phyloP scores from a whole-genome alignment of 306 rosid genomes.

The Vigna mungo region DNA sequence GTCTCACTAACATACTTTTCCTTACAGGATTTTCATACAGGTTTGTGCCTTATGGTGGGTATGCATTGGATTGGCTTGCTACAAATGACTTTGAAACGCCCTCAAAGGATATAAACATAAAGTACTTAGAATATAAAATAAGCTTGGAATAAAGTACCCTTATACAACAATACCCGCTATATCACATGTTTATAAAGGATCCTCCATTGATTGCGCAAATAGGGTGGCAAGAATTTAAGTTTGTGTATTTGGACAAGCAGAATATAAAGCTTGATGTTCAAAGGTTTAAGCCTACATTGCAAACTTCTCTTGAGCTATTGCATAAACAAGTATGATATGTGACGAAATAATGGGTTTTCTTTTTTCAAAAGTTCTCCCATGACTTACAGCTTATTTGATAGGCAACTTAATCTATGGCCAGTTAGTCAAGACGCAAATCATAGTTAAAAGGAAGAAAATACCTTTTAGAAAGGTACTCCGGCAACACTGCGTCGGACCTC shows the following conservation, averaged over 20 bases:
- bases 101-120: slow-evolving; percentile 70
- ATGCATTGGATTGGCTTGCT: slow-evolving; percentile 67
- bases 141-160: slow-evolving; percentile 72
- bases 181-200: slow-evolving; percentile 59
- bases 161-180: slow-evolving; percentile 68
- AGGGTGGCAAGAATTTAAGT: slow-evolving; percentile 65
- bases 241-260: slow-evolving; percentile 76
- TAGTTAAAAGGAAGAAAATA: too few relatives aligned
- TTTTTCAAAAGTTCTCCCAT: not conserved
- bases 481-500: too few relatives aligned
- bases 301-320: slow-evolving; percentile 78
- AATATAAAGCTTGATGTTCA: slow-evolving; percentile 67
- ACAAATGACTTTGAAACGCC: slow-evolving; percentile 59
- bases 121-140: slow-evolving; percentile 78
- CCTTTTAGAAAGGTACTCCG: too few relatives aligned
- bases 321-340: slow-evolving; percentile 46
- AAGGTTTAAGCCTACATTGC: slow-evolving; percentile 73
- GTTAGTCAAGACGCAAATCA: too few relatives aligned
- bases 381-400: too few relatives aligned
- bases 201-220: slow-evolving; percentile 54
- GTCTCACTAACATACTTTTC: slow-evolving; percentile 84
- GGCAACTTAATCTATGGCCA: too few relatives aligned
- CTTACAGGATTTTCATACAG: slow-evolving; percentile 79
- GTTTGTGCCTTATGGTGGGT: slow-evolving; percentile 73
- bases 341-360: slow-evolving; percentile 9